phyloP scores from a whole-genome alignment of 257 asterid genomes.

The Plantago major region DNA sequence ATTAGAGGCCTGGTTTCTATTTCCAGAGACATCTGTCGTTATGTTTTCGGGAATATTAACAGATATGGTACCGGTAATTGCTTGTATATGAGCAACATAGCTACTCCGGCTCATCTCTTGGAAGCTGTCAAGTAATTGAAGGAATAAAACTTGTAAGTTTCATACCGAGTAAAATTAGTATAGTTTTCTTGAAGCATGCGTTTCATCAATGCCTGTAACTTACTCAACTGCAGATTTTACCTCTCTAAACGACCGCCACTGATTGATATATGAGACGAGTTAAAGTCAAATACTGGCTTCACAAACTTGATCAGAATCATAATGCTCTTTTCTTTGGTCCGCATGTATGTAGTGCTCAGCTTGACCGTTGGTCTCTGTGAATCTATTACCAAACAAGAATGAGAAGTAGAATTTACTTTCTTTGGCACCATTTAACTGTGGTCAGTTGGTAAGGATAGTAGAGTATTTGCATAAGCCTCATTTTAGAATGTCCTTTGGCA shows the following conservation, averaged over 20 bases:
- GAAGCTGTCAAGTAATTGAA: conserved; percentile 47
- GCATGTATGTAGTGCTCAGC: conserved; percentile 60
- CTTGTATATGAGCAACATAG: conserved; percentile 44
- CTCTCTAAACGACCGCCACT: conserved; percentile 69
- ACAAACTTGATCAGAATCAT: conserved; percentile 52
- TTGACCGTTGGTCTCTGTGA: conserved; percentile 68
- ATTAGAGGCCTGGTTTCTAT: conserved; percentile 63
- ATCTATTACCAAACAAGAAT: conserved; percentile 32
- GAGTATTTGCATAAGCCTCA: not conserved
- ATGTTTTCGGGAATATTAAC: conserved; percentile 70
- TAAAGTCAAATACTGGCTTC: conserved; percentile 83
- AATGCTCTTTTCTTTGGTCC: conserved; percentile 57
- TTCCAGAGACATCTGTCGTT: conserved; percentile 86
- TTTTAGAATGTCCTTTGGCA: not conserved
- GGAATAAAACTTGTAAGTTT: conserved; percentile 5
- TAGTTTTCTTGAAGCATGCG: too few relatives aligned
- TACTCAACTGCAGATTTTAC: conserved; percentile 24
- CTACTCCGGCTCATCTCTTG: conserved; percentile 50
- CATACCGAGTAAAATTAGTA: too few relatives aligned
- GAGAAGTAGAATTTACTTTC: not conserved
- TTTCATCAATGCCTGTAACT: too few relatives aligned
- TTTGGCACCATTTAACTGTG: too few relatives aligned
- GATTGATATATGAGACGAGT: conserved; percentile 59
- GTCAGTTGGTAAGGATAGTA: not conserved
- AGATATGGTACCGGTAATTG: conserved; percentile 42